phyloP scores from a whole-genome alignment of 371 early-diverging fungal genomes.

The Mortierella sp. region DNA sequence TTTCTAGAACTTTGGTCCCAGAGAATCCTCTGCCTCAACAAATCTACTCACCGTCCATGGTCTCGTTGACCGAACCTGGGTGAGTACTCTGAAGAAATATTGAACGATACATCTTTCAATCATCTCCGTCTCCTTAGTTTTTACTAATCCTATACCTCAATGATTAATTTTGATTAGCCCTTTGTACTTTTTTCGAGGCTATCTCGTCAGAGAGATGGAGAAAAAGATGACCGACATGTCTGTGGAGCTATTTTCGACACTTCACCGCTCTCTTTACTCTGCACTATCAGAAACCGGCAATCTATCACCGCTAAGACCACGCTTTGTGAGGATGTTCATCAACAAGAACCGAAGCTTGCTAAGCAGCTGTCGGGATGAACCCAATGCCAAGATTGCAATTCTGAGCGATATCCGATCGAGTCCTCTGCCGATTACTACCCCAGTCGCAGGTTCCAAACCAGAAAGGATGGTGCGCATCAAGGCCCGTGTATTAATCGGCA shows the following conservation, averaged over 20 bases:
- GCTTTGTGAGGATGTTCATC: constrained; percentile 37
- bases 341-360: constrained; percentile 11
- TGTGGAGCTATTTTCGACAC: constrained; percentile 2
- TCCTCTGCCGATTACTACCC: too few species aligned
- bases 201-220: constrained; percentile 10
- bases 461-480: background rate
- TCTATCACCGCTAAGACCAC: constrained; percentile 4
- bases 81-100: background rate
- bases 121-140: too few species aligned
- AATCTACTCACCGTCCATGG: constrained; percentile 9
- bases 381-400: constrained; percentile 20
- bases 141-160: background rate
- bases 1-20: background rate
- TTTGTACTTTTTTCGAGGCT: constrained; percentile 19
- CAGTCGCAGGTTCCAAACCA: background rate
- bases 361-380: constrained; percentile 22
- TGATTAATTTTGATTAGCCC: background rate
- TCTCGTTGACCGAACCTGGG: constrained; percentile 12
- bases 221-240: constrained; percentile 10
- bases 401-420: constrained; percentile 6
- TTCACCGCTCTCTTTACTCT: constrained; percentile 14
- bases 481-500: constrained; percentile 17
- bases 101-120: too few species aligned
- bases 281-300: background rate
- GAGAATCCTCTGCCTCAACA: constrained; percentile 18